Evolutionary conservation across 1,284 basidiomycete genomes (phyloP), one percentile per base, ranked within the genome.

Genomic region (Cutaneotrichosporon cyanovorans): DNA sequence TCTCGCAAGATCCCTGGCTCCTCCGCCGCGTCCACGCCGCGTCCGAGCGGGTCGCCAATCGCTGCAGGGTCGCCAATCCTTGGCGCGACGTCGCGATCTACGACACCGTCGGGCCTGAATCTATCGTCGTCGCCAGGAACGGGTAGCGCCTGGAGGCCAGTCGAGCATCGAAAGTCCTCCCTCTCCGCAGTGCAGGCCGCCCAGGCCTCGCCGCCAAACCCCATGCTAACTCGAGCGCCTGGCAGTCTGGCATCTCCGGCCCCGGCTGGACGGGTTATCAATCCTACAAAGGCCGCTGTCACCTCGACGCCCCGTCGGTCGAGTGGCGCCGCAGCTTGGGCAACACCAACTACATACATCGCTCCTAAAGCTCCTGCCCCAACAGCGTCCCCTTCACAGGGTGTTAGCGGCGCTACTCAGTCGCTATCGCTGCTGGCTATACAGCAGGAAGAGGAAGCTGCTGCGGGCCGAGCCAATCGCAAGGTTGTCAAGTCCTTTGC

Each of bases 391-490:
- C 11, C 32, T 6, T 34, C 32, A 7, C 5, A 14, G 9, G 32
- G 32, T 1, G 43, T 59, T 6, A 53, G 65, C 8, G 53, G 65
- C 3, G 58, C 74, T 2, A 69, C 73, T 0, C 59, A 58, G 37
- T 55, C 60, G 1, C 59, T 81, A 50, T 91, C 89, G 0, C 82
- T 95, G 41, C 75, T 80, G 0, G 85, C 82, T 9, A 95, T 95
- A 45, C 89, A 93, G 66, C 76, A 81, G 60, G 74, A 83, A 43
- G 85, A 93, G 65, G 74, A 77, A 31, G 77, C 81, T 42, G 78
- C 79, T 44, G 72, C 73, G 11, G 54, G 62, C 25, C 50, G 66
- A 57, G 51, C 68, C 1, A 62, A 67, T 3, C 57, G 63, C 9
- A 78, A 76, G 56, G 78, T 23, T 6, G 44, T 56, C 9, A 80